phyloP scores from a whole-genome alignment of 2,329 filamentous ascomycete genomes.

The Clonostachys solani region DNA sequence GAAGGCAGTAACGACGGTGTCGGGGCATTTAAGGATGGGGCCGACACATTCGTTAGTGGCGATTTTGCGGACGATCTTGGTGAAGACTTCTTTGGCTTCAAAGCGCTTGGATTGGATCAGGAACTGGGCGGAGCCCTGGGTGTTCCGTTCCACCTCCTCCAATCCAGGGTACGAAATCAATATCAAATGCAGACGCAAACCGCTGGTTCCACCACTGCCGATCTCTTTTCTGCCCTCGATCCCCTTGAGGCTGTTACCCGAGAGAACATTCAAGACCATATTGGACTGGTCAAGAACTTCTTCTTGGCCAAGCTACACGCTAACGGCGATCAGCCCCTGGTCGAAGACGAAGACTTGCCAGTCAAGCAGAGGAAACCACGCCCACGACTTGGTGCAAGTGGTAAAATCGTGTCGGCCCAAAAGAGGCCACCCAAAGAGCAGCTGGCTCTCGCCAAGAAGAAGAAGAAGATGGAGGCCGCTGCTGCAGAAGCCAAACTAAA shows the following conservation, averaged over 20 bases:
- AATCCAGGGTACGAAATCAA: conserved; percentile 82
- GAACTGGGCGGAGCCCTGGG: conserved; percentile 88
- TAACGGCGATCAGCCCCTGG: conserved; percentile 72
- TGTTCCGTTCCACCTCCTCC: conserved; percentile 89
- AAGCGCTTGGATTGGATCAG: conserved; percentile 84
- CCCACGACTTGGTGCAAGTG: conserved; percentile 64
- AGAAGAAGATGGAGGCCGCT: conserved; percentile 70
- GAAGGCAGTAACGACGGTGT: conserved; percentile 80
- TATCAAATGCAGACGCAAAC: conserved; percentile 72
- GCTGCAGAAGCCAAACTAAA: conserved; percentile 42
- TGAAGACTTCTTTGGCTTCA: conserved; percentile 99
- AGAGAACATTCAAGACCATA: conserved; percentile 73
- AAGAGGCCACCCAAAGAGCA: conserved; percentile 81
- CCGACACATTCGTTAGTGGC: conserved; percentile 92
- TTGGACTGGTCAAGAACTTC: conserved; percentile 86
- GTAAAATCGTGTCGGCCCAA: conserved; percentile 81
- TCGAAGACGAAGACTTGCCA: conserved; percentile 94
- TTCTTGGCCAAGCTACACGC: conserved; percentile 86
- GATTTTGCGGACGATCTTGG: conserved; percentile 98
- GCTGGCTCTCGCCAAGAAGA: conserved; percentile 80
- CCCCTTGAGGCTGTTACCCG: conserved; percentile 74
- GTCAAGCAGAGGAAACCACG: conserved; percentile 79
- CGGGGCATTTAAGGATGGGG: conserved; percentile 91
- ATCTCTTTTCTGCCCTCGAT: conserved; percentile 64
- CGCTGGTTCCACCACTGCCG: conserved; percentile 51